A percentile compares a stretch with the other conserved stretches of the same genome.
phyloP scores from a whole-genome alignment of 2,329 filamentous ascomycete species.

The Colletotrichum navitas region DNA sequence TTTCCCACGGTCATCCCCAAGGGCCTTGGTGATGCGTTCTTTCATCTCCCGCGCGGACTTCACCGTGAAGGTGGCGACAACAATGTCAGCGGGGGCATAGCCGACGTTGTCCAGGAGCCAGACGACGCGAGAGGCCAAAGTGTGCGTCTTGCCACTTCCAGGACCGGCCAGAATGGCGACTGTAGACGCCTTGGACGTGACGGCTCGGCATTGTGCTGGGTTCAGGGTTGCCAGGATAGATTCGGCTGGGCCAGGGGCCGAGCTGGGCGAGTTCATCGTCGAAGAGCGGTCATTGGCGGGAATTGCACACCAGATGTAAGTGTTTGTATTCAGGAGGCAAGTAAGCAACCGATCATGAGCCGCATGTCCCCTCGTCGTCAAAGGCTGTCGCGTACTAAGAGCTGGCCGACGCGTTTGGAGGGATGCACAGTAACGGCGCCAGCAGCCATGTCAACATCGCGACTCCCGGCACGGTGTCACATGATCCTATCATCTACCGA shows the following conservation, averaged over 20 bases:
- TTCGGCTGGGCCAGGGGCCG: constrained; percentile 39
- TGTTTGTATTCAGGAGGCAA: not conserved
- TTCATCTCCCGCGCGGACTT: constrained; percentile 97
- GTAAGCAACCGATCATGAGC: constrained; percentile 2
- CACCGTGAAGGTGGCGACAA: constrained; percentile 97
- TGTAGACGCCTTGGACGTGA: constrained; percentile 64
- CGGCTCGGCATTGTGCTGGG: constrained; percentile 66
- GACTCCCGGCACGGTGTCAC: constrained; percentile 31
- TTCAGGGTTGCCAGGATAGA: constrained; percentile 65
- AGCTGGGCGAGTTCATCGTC: constrained; percentile 40
- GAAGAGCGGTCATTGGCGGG: constrained; percentile 16
- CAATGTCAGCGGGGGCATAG: constrained; percentile 85
- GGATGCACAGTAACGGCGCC: not conserved
- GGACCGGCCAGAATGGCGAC: constrained; percentile 77
- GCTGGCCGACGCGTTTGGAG: constrained; percentile 20
- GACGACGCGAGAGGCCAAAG: constrained; percentile 90
- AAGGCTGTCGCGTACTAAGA: not conserved
- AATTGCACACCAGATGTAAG: not conserved
- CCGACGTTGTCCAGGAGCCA: constrained; percentile 82
- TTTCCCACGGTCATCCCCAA: constrained; percentile 81
- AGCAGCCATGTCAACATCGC: constrained; percentile 6
- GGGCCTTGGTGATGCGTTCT: constrained; percentile 81
- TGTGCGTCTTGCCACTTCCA: constrained; percentile 92
- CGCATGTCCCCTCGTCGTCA: not conserved
- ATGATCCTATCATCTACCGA: not conserved